Evolutionary conservation across 306 rosid genomes (phyloP).

Genomic region (Abrus precatorius): DNA sequence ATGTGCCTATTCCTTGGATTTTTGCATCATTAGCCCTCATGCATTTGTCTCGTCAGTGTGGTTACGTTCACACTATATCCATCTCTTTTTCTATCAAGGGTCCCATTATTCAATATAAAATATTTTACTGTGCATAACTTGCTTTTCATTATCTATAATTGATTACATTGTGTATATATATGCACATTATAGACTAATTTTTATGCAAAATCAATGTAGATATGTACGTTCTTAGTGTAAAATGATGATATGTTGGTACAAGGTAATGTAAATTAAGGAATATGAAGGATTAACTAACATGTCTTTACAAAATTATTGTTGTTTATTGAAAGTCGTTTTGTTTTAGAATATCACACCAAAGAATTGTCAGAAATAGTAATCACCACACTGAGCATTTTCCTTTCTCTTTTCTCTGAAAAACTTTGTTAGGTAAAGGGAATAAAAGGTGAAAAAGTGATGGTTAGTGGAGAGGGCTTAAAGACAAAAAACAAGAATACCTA

Average conservation of each 20-base stretch:
- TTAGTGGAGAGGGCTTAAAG: constrained; percentile 51
- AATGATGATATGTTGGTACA: neutral
- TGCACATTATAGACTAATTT: constrained; percentile 10
- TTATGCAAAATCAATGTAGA: neutral
- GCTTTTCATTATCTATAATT: constrained; percentile 9
- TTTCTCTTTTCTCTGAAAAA: constrained; percentile 45
- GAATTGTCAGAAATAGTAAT: constrained; percentile 51
- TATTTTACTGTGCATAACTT: constrained; percentile 1
- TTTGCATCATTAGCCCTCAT: constrained; percentile 70
- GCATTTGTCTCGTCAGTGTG: constrained; percentile 54
- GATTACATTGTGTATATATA: neutral
- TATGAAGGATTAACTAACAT: neutral
- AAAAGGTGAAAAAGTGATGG: constrained; percentile 52
- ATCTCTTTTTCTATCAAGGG: constrained; percentile 33
- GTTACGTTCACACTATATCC: constrained; percentile 37
- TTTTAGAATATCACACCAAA: constrained; percentile 42
- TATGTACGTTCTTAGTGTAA: neutral
- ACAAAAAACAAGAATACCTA: constrained; percentile 47
- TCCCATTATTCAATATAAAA: constrained; percentile 41
- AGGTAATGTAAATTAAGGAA: neutral
- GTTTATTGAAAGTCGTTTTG: constrained; percentile 46
- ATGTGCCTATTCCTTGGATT: constrained; percentile 59
- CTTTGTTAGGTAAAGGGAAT: constrained; percentile 26
- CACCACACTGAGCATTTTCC: constrained; percentile 37
- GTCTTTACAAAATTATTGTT: constrained; percentile 16